phyloP scores from a whole-genome alignment of 441 rosid species.

The Oxalis stricta region DNA sequence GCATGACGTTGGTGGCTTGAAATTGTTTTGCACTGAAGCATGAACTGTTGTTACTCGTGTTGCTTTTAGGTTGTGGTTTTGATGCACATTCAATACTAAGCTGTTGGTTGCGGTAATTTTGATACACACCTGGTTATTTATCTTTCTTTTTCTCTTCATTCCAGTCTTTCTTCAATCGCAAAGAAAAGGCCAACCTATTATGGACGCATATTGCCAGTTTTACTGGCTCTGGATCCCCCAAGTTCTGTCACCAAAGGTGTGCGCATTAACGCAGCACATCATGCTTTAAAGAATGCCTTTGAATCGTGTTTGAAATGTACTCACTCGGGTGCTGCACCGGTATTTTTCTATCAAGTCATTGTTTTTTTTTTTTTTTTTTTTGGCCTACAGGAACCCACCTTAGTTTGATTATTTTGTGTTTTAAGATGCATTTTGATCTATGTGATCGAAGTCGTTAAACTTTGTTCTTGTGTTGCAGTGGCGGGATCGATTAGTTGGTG shows the following conservation, averaged over 20 bases:
- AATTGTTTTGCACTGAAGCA: too few relatives aligned
- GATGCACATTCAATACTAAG: too few relatives aligned
- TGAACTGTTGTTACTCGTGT: too few relatives aligned
- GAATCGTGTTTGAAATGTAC: slow-evolving; percentile 71
- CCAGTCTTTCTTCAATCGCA: slow-evolving; percentile 81
- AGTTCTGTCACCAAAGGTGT: slow-evolving; percentile 47
- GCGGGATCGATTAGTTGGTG: slow-evolving; percentile 77
- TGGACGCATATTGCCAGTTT: slow-evolving; percentile 89
- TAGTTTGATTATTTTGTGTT: neutral
- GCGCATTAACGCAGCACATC: slow-evolving; percentile 52
- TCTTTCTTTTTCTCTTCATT: slow-evolving; percentile 13
- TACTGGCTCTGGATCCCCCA: slow-evolving; percentile 80
- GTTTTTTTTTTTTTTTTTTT: neutral
- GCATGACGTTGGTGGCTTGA: too few relatives aligned
- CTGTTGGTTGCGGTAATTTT: slow-evolving; percentile 5
- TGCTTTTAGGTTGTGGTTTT: neutral
- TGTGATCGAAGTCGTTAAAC: slow-evolving; percentile 7
- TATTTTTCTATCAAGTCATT: slow-evolving; percentile 22
- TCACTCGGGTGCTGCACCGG: slow-evolving; percentile 96
- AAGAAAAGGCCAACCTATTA: slow-evolving; percentile 82
- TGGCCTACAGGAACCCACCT: neutral
- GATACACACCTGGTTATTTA: neutral
- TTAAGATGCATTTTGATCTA: slow-evolving; percentile 1
- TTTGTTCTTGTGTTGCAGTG: slow-evolving; percentile 43
- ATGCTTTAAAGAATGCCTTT: slow-evolving; percentile 69